Percentiles rank a stretch among this genome's conserved stretches.
phyloP scores from a whole-genome alignment of 176 grass and related monocot species.

The Stipa capillata region DNA sequence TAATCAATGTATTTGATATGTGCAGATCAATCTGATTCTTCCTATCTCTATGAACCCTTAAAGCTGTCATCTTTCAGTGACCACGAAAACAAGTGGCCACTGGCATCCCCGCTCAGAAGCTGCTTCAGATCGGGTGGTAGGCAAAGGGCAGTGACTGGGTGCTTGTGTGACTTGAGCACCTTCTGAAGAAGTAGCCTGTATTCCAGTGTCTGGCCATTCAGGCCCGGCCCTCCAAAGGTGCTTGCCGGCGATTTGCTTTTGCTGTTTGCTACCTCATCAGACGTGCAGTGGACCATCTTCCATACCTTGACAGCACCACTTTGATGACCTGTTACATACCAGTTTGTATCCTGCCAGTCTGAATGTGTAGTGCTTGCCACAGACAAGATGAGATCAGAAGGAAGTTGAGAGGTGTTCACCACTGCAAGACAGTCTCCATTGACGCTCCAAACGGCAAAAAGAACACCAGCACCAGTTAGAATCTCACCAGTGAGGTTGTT shows the following conservation, averaged over 20 bases:
- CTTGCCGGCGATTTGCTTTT: constrained; percentile 40
- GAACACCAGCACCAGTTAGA: constrained; percentile 82
- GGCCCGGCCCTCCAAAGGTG: constrained; percentile 43
- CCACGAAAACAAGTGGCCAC: constrained; percentile 78
- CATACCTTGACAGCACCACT: constrained; percentile 97
- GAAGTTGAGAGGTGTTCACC: constrained; percentile 90
- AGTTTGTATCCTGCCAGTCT: constrained; percentile 93
- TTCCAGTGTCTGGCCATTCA: constrained; percentile 60
- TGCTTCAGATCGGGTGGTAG: constrained; percentile 88
- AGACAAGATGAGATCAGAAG: constrained; percentile 98
- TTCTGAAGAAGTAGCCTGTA: constrained; percentile 87
- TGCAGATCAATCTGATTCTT: constrained; percentile 22
- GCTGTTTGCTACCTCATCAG: constrained; percentile 47
- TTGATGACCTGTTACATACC: constrained; percentile 96
- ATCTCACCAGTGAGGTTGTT: constrained; percentile 87
- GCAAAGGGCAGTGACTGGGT: constrained; percentile 94
- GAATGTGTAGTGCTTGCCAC: constrained; percentile 68
- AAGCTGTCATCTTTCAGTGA: constrained; percentile 84
- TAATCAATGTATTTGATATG: constrained; percentile 23
- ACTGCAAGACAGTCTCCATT: constrained; percentile 96
- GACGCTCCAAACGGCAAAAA: constrained; percentile 88
- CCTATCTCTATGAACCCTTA: constrained; percentile 53
- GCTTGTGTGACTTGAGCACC: constrained; percentile 86
- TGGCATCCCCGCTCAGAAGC: constrained; percentile 76
- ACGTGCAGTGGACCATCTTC: constrained; percentile 93